These are phyloP conservation scores for Pelagophyceae sp. DNA, from an alignment of 352 stramenopile genomes.

Conservation along the genomic window DNA sequence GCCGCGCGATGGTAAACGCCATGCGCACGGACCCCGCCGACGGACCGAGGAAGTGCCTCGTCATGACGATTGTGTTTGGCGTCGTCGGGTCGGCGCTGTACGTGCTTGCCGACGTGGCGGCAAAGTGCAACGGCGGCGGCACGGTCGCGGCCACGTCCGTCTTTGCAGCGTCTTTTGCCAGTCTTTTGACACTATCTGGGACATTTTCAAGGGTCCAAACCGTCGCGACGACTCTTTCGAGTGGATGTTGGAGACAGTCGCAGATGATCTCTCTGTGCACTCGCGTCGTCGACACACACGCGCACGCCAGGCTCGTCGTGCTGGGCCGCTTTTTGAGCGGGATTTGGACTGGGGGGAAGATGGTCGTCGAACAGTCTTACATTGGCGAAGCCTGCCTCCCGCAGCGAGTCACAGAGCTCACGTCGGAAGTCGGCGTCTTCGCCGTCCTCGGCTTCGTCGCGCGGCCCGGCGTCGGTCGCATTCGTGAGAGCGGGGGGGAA, in stretches of 20 bases:
- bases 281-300: no score
- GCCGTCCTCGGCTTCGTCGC: slow-evolving; percentile 39
- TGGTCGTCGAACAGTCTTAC: slow-evolving; percentile 38
- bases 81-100: slow-evolving; percentile 31
- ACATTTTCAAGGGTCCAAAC: no score
- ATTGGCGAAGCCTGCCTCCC: slow-evolving; percentile 14
- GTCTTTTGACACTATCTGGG: no score
- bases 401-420: slow-evolving; percentile 32
- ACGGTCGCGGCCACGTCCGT: no score
- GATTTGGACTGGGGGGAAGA: slow-evolving; percentile 39
- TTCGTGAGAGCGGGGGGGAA: no score
- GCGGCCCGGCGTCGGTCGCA: slow-evolving; percentile 15
- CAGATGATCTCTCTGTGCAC: no score
- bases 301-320: not conserved
- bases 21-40: not conserved
- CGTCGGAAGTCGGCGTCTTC: slow-evolving; percentile 36
- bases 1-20: not conserved
- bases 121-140: not conserved
- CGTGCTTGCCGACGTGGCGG: slow-evolving; percentile 27
- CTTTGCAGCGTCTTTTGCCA: no score
- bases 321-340: not conserved
- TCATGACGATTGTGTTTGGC: slow-evolving; percentile 4
- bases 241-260: no score
- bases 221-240: no score
- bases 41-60: not conserved